Conservation (phyloP, 306 rosid species). For the Citrullus mucosospermus region DNA sequence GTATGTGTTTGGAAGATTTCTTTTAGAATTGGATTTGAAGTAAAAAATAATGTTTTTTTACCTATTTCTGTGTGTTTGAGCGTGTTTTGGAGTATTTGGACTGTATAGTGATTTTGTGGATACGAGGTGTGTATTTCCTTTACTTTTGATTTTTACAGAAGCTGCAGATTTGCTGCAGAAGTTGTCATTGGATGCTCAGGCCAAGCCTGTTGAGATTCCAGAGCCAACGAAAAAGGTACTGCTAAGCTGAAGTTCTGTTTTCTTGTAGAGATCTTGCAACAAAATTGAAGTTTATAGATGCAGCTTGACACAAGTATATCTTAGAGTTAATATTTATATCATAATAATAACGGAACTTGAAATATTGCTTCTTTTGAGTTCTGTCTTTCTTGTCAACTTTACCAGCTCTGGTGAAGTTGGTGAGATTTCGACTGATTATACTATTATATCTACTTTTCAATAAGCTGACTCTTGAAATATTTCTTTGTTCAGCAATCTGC, state of each 20-base stretch:
- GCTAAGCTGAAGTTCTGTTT: neutral
- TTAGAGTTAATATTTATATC: neutral
- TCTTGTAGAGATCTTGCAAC: neutral
- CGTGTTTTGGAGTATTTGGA: neutral
- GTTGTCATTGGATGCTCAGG: constrained; percentile 60
- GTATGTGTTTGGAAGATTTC: neutral
- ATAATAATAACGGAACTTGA: neutral
- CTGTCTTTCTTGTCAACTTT: neutral
- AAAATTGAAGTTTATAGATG: neutral
- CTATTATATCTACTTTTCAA: neutral
- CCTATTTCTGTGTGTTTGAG: neutral
- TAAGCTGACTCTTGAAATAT: neutral
- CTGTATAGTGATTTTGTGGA: neutral
- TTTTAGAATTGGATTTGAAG: neutral
- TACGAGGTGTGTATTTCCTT: constrained; percentile 30
- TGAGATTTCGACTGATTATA: neutral
- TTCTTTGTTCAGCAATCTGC: constrained; percentile 36
- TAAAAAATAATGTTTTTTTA: neutral
- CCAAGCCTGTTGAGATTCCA: constrained; percentile 73
- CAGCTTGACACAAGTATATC: neutral
- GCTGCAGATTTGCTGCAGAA: constrained; percentile 85
- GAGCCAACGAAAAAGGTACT: constrained; percentile 70
- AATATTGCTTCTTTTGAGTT: neutral
- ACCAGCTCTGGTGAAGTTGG: neutral
- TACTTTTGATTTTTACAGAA: constrained; percentile 36